phyloP scores from a whole-genome alignment of 768 basidiomycete genomes.

The Tubosaeta sp. region DNA sequence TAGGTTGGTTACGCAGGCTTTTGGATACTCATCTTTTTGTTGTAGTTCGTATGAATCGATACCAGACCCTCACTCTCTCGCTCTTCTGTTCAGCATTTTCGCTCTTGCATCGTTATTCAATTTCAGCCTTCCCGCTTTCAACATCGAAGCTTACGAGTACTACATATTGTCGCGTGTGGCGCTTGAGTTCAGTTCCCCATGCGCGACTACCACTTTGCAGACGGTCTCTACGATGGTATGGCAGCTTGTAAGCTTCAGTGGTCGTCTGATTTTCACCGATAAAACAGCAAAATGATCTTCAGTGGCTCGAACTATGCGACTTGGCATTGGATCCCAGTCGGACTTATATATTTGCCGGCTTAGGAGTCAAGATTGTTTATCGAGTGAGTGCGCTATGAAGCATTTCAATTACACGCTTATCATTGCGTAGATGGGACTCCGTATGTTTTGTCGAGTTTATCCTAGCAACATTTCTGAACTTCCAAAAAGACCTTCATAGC shows the following conservation, averaged over 20 bases:
- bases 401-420: neutral
- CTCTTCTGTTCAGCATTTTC: slow-evolving; percentile 63
- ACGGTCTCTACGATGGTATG: slow-evolving; percentile 56
- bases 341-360: slow-evolving; percentile 56
- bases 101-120: slow-evolving; percentile 66
- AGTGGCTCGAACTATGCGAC: slow-evolving; percentile 56
- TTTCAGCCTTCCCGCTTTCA: slow-evolving; percentile 41
- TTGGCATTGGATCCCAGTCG: slow-evolving; percentile 43
- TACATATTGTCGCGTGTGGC: slow-evolving; percentile 55
- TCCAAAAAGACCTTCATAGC: slow-evolving; percentile 50
- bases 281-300: slow-evolving; percentile 36
- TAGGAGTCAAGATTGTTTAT: slow-evolving; percentile 53
- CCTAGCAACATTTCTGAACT: neutral
- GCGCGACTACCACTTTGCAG: slow-evolving; percentile 47
- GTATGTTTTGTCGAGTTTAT: slow-evolving; percentile 28
- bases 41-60: slow-evolving; percentile 38
- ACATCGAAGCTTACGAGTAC: slow-evolving; percentile 56
- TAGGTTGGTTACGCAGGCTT: neutral
- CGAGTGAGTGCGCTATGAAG: slow-evolving; percentile 42
- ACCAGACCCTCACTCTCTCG: slow-evolving; percentile 48
- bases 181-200: slow-evolving; percentile 43
- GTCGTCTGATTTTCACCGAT: slow-evolving; percentile 7
- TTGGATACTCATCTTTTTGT: slow-evolving; percentile 3
- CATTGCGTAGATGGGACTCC: slow-evolving; percentile 48
- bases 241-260: slow-evolving; percentile 8